phyloP scores from a whole-genome alignment of 1,139 yeast species.

The Geotrichum reessii region DNA sequence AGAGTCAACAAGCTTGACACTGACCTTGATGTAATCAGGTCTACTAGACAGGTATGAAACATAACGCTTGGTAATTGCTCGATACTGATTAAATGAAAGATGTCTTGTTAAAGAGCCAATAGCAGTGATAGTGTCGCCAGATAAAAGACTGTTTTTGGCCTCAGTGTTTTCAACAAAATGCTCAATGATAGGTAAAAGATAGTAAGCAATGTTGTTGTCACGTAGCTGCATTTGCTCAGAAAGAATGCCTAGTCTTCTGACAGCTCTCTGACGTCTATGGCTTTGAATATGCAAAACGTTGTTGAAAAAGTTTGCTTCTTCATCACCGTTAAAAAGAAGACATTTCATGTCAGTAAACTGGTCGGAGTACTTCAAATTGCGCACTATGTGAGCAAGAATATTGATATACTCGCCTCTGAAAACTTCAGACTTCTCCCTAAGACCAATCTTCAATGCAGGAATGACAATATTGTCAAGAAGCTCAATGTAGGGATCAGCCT shows the following conservation, averaged over 20 bases:
- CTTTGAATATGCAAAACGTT: conserved; percentile 80
- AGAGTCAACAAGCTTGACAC: conserved; percentile 59
- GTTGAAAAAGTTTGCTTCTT: conserved; percentile 77
- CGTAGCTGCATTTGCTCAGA: conserved; percentile 39
- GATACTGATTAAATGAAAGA: conserved; percentile 75
- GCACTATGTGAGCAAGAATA: conserved; percentile 60
- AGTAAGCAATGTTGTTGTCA: conserved; percentile 65
- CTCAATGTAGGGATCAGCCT: conserved; percentile 34
- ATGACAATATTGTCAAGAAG: conserved; percentile 53
- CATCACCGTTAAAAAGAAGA: conserved; percentile 58
- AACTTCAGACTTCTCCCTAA: conserved; percentile 57
- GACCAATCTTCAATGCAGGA: conserved; percentile 63
- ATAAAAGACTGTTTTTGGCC: conserved; percentile 62
- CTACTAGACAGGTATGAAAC: conserved; percentile 50
- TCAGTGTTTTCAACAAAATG: conserved; percentile 50
- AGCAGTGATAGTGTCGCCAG: conserved; percentile 65
- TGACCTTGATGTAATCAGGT: conserved; percentile 51
- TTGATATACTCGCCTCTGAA: conserved; percentile 67
- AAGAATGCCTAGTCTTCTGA: conserved; percentile 51
- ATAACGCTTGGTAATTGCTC: conserved; percentile 69
- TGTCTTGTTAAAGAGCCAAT: conserved; percentile 55
- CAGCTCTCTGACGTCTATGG: conserved; percentile 79
- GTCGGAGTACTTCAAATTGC: conserved; percentile 19
- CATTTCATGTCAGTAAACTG: conserved; percentile 59
- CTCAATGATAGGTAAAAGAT: conserved; percentile 78